Conservation (phyloP, 805 yeast species). For the Saccharomyces eubayanus region DNA sequence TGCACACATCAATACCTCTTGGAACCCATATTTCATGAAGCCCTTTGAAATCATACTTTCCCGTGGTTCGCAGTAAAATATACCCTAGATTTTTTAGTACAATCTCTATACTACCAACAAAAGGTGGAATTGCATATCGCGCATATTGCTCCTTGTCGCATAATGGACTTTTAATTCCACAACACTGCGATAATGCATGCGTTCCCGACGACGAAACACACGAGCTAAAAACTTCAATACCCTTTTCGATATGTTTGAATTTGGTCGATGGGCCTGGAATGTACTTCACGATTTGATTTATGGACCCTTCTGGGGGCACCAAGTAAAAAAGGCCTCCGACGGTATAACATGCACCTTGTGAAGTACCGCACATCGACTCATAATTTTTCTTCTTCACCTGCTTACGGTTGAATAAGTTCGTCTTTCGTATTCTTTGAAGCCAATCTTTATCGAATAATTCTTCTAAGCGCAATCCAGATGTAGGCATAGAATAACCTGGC, state of each 20-base stretch:
- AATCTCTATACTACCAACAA: constrained; percentile 56
- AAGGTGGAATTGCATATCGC: constrained; percentile 59
- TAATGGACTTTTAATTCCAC: constrained; percentile 14
- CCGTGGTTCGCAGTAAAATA: constrained; percentile 52
- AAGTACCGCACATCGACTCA: constrained; percentile 33
- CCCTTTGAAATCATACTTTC: constrained; percentile 31
- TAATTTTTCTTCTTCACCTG: constrained; percentile 27
- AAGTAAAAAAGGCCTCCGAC: constrained; percentile 58
- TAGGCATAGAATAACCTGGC: constrained; percentile 33
- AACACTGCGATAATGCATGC: constrained; percentile 29
- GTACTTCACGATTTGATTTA: constrained; percentile 41
- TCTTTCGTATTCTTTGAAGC: constrained; percentile 27
- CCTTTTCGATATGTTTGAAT: constrained; percentile 30
- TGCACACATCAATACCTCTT: constrained; percentile 42
- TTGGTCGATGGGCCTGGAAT: constrained; percentile 35
- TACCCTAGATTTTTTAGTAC: constrained; percentile 61
- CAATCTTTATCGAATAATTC: constrained; percentile 22
- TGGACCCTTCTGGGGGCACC: constrained; percentile 43
- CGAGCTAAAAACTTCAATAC: constrained; percentile 22
- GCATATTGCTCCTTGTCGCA: constrained; percentile 24
- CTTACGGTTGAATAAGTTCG: constrained; percentile 26
- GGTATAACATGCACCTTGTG: constrained; percentile 37
- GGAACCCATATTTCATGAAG: constrained; percentile 49
- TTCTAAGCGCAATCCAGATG: constrained; percentile 21
- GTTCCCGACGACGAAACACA: constrained; percentile 12